Evolutionary conservation across 768 basidiomycete species (phyloP).

Genomic region (Clavulina sp.): DNA sequence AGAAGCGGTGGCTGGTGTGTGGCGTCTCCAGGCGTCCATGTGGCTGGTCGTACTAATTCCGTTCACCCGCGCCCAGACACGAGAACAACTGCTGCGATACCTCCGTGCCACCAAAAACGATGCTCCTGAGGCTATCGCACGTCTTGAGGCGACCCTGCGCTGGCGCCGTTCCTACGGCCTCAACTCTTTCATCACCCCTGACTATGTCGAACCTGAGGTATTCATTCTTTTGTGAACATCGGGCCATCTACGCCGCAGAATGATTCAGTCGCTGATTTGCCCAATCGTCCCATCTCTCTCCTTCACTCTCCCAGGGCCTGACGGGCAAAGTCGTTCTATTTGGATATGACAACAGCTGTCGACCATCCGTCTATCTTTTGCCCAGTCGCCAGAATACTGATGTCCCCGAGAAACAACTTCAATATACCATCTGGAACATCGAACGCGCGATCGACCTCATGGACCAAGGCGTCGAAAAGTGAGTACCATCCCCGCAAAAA

Average conservation of each 20-base stretch:
- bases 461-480: constrained; percentile 68
- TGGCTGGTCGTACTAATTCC: background rate
- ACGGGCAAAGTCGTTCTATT: constrained; percentile 72
- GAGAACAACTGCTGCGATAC: constrained; percentile 57
- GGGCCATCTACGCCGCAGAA: background rate
- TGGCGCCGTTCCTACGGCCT: constrained; percentile 73
- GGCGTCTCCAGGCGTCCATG: background rate
- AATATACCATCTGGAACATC: constrained; percentile 58
- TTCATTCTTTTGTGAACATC: constrained; percentile 8
- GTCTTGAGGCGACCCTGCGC: constrained; percentile 52
- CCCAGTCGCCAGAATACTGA: constrained; percentile 64
- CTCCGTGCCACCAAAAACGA: constrained; percentile 68
- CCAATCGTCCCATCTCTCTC: background rate
- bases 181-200: constrained; percentile 40
- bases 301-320: constrained; percentile 29
- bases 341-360: constrained; percentile 49
- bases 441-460: constrained; percentile 64
- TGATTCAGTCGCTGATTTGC: background rate
- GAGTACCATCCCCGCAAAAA: background rate
- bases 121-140: constrained; percentile 34
- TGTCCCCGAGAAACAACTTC: constrained; percentile 46
- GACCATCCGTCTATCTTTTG: constrained; percentile 53
- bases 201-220: constrained; percentile 60
- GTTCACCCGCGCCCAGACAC: constrained; percentile 22
- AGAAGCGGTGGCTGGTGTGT: constrained; percentile 62